A percentile compares a stretch with the other conserved stretches of the same genome.
Conservation (phyloP, 2,329 filamentous ascomycete species). For the Nothophaeocryptopus gaeumannii region DNA sequence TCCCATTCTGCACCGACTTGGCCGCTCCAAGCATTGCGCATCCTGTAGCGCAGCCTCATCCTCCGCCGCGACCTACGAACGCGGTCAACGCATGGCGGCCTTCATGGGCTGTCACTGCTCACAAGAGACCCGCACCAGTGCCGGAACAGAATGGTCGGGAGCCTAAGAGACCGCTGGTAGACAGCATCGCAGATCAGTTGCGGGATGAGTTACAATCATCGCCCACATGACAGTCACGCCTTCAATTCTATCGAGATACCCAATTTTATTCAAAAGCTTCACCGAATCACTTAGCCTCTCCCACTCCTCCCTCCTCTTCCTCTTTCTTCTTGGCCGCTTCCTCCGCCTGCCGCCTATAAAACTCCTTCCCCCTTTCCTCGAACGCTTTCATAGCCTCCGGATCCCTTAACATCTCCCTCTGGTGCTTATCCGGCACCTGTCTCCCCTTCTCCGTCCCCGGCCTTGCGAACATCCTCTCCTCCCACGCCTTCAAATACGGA, state of each 20-base stretch:
- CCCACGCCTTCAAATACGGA: conserved; percentile 72
- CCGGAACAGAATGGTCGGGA: not conserved
- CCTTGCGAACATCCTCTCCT: conserved; percentile 65
- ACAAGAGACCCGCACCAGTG: conserved; percentile 2
- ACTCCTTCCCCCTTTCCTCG: conserved; percentile 60
- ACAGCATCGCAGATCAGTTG: conserved; percentile 1
- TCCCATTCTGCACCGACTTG: not conserved
- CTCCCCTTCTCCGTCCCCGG: conserved; percentile 72
- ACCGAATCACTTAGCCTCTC: not conserved
- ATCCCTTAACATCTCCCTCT: conserved; percentile 58
- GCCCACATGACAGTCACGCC: not conserved
- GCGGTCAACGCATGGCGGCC: not conserved
- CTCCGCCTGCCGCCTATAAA: conserved; percentile 65
- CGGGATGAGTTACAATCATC: not conserved
- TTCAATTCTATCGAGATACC: too few relatives aligned
- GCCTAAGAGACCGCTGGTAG: not conserved
- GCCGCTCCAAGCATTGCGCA: conserved; percentile 5
- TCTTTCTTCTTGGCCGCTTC: conserved; percentile 52
- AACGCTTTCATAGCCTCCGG: conserved; percentile 56
- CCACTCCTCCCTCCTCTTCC: not conserved
- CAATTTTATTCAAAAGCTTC: too few relatives aligned
- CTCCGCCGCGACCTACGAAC: not conserved
- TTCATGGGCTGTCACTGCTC: conserved; percentile 1
- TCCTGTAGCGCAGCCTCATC: not conserved
- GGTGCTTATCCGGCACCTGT: conserved; percentile 62